Base-by-base conservation (phyloP, 2,329 filamentous ascomycete species). In the Cercospora zeina region DNA sequence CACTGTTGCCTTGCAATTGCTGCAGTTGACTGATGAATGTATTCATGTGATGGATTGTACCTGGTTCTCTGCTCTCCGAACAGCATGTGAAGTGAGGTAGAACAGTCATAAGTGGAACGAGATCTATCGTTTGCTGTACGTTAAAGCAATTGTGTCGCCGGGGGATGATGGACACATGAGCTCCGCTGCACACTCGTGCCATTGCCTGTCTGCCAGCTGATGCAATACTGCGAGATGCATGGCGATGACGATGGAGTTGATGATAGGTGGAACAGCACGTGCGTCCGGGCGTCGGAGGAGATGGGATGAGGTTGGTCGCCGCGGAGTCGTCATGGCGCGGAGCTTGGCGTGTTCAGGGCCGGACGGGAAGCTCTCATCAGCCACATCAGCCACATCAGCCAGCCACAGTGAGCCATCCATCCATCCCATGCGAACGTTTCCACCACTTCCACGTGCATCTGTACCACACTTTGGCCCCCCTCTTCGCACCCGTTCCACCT, bases 381-480 rank as follows among this genome's bases (percentile, higher is more conserved):
- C 37, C 37, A 42, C n/a, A 27, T 27, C 24, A 27, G 24, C 24
- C 24, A 27, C 24, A 27, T 27, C 24, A 27, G 24, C 24, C 24
- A 27, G 24, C 24, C 24, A n/a, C n/a, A n/a, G n/a, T n/a, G n/a
- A n/a, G n/a, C n/a, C n/a, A n/a, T n/a, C 47, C 47, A 50, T n/a
- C 53, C 53, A 55, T 55, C 53, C 53, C 53, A 30, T 37, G 47
- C 47, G 24, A 21, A 21, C 53, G 31, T 27, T 19, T 37, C 33
- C 33, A 55, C 21, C 31, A 37, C 33, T 36, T 24, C 36, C 54
- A 57, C 54, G 54, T 57, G 54, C 54, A 57, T 34, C n/a, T 49
- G 36, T 57, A 57, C 54, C 54, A 47, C 1, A 1, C 34, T 39
- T 39, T 30, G 21, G 33, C 34, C 30, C 14, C 14, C 56, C 6